These are phyloP conservation scores for Parathielavia appendiculata DNA, from an alignment of 495 filamentous ascomycete genomes.

Conservation along the genomic window DNA sequence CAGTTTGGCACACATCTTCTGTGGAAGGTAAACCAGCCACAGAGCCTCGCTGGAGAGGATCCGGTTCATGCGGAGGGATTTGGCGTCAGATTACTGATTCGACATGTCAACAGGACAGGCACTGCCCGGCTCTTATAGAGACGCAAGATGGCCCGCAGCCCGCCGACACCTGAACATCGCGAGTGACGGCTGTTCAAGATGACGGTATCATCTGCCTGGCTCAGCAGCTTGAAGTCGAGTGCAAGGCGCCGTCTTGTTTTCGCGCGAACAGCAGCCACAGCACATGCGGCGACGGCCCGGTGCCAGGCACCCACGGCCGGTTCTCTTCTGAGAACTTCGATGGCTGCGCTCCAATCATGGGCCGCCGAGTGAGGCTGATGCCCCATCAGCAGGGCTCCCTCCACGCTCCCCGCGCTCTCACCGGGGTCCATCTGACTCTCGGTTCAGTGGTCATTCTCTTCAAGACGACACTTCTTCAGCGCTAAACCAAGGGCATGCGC, in stretches of 20 bases:
- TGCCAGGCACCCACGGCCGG: slow-evolving; percentile 31
- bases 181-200: slow-evolving; percentile 15
- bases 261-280: slow-evolving; percentile 23
- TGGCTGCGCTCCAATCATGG: slow-evolving; percentile 27
- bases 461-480: slow-evolving; percentile 18
- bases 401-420: slow-evolving; percentile 22
- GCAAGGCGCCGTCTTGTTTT: slow-evolving; percentile 10
- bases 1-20: background rate
- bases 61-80: slow-evolving; percentile 7
- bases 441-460: slow-evolving; percentile 28
- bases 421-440: slow-evolving; percentile 36
- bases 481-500: slow-evolving; percentile 11
- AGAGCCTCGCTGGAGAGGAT: slow-evolving; percentile 16
- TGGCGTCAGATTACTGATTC: background rate
- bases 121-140: slow-evolving; percentile 3
- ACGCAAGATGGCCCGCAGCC: background rate
- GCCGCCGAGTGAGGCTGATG: slow-evolving; percentile 32
- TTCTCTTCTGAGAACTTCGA: slow-evolving; percentile 32
- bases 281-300: slow-evolving; percentile 19
- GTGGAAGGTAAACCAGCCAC: no score
- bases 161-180: background rate
- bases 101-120: background rate
- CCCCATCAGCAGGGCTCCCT: slow-evolving; percentile 34
- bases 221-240: slow-evolving; percentile 23
- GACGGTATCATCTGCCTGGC: slow-evolving; percentile 17